Evolutionary conservation across 2,329 filamentous ascomycete genomes (phyloP), one percentile per base, ranked within the genome.

Genomic region (Penicillium frequentans): DNA sequence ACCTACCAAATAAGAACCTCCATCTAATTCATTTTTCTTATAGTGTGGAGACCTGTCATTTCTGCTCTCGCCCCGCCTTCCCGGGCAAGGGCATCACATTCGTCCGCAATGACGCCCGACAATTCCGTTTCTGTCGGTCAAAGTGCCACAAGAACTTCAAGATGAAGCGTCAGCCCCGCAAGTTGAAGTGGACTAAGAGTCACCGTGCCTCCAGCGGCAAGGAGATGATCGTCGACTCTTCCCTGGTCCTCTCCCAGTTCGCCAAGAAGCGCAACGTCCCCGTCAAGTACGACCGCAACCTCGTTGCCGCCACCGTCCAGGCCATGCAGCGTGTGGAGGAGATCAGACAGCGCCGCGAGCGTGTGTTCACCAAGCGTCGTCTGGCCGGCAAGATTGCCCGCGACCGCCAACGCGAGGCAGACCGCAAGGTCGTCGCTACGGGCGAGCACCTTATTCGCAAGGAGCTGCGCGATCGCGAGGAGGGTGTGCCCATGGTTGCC

Each of bases 101-200:
- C 68, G 82, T 87, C 64, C 83, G 83, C 71, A 86, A 86, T 75
- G 86, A 88, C 75, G 86, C 85, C 61, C 83, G 84, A 65, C 74
- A 81, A 60, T 89, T 89, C 75, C 80, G 83, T 52, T 90, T 89
- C 77, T 89, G 87, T 79, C 82, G 86, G 49, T 82, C 79, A 48
- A 86, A 87, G 81, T 86, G 84, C 76, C 86, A 89, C 77, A 87
- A 87, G 70, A 88, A 87, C 76, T 96, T 96, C 86, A 95, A 96
- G 80, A 96, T 96, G 91, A 96, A 96, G 89, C 88, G 95, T 66
- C 97, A 98, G 80, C 93, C 93, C 35, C 88, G 93, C 75, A 96
- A 97, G 78, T 86, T 98, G 68, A 95, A 92, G 78, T 97, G 93
- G 95, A 97, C 93, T 61, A 96, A 97, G 83, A 87, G 91, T 52